Evolutionary conservation across 2,329 filamentous ascomycete genomes (phyloP).

Genomic region (Colletotrichum nymphaeae): DNA sequence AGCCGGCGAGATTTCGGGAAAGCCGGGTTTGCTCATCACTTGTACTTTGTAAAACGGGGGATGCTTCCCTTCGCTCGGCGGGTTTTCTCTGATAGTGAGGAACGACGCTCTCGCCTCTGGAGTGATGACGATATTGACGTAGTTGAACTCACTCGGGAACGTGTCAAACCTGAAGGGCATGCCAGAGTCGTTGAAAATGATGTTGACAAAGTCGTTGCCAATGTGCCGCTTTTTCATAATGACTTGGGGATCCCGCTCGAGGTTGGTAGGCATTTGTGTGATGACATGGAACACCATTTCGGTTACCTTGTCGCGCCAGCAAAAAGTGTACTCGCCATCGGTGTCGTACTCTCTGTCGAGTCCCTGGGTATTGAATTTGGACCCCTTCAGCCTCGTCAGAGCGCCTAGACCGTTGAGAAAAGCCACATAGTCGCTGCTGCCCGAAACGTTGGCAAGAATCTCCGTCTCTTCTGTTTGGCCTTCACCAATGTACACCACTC

Average conservation of each 20-base stretch:
- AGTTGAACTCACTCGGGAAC: conserved; percentile 95
- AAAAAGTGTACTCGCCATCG: conserved; percentile 90
- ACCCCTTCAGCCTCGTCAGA: conserved; percentile 81
- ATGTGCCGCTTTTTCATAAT: conserved; percentile 93
- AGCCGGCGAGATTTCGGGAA: conserved; percentile 91
- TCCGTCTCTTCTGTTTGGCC: conserved; percentile 85
- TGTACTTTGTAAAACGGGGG: conserved; percentile 86
- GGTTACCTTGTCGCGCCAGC: conserved; percentile 94
- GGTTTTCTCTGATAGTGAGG: conserved; percentile 68
- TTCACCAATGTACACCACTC: conserved; percentile 92
- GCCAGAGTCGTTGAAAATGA: conserved; percentile 98
- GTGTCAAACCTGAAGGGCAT: conserved; percentile 88
- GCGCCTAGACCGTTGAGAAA: conserved; percentile 88
- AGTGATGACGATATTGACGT: conserved; percentile 95
- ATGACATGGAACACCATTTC: conserved; percentile 96
- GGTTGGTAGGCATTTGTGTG: conserved; percentile 95
- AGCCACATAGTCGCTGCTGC: conserved; percentile 87
- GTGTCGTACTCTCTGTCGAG: conserved; percentile 81
- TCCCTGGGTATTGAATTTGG: conserved; percentile 93
- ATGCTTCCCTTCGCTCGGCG: conserved; percentile 46
- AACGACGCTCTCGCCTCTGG: conserved; percentile 86
- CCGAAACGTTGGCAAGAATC: conserved; percentile 87
- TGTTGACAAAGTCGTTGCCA: conserved; percentile 97
- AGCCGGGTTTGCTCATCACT: conserved; percentile 87
- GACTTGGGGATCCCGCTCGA: conserved; percentile 79